These are phyloP conservation scores for Diaporthe vaccinii DNA, from an alignment of 2,329 filamentous ascomycete species.

Conservation along the genomic window DNA sequence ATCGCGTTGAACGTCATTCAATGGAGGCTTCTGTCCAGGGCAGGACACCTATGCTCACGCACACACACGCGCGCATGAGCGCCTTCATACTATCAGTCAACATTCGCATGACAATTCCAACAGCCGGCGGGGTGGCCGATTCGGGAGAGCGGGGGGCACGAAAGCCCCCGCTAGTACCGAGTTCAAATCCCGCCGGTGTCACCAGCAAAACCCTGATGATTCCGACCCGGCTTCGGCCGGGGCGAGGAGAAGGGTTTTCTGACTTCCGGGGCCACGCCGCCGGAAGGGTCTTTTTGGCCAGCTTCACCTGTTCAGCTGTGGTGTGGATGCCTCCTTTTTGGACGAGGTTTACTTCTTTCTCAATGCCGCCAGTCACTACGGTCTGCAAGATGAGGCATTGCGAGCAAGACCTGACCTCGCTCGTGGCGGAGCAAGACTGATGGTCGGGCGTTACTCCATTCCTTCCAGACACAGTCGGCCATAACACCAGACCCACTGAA, in stretches of 20 bases:
- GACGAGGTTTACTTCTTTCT: too few species aligned
- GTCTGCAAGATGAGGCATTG: not conserved
- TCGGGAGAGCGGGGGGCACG: conserved; percentile 20
- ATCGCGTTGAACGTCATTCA: not conserved
- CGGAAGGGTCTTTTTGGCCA: not conserved
- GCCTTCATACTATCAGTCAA: not conserved
- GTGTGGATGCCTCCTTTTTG: not conserved
- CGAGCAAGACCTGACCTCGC: not conserved
- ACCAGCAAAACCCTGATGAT: conserved; percentile 8
- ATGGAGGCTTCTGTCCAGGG: not conserved
- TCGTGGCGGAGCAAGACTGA: not conserved
- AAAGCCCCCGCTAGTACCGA: not conserved
- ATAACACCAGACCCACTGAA: not conserved
- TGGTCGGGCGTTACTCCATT: not conserved
- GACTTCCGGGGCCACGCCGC: not conserved
- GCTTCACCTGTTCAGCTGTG: not conserved
- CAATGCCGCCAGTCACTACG: not conserved
- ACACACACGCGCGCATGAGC: not conserved
- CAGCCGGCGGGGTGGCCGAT: conserved; percentile 18
- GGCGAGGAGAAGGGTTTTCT: conserved; percentile 3
- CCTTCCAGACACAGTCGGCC: not conserved
- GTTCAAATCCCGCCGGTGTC: conserved; percentile 16
- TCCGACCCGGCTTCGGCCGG: not conserved
- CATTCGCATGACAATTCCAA: not conserved
- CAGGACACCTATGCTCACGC: too few species aligned